Evolutionary conservation across 1,284 basidiomycete species (phyloP).

Genomic region (Cystobasidiaceae sp.): DNA sequence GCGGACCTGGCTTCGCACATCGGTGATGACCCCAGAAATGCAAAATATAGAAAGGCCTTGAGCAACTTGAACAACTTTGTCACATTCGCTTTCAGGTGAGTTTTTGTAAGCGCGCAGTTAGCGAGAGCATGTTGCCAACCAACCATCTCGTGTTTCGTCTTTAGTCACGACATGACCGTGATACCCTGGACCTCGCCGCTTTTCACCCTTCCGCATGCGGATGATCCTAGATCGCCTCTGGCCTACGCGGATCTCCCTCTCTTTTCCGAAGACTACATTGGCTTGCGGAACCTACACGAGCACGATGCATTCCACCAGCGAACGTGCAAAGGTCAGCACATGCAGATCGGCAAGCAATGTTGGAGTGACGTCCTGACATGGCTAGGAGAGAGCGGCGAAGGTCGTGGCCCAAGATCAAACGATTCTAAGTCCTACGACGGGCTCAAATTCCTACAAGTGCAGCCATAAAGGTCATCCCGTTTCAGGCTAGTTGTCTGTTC

Average conservation of each 20-base stretch:
- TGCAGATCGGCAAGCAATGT: constrained; percentile 63
- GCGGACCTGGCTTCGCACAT: not conserved
- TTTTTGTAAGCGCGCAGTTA: constrained; percentile 43
- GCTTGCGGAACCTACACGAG: constrained; percentile 68
- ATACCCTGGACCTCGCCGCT: constrained; percentile 52
- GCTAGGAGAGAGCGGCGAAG: constrained; percentile 11
- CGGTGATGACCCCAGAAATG: constrained; percentile 51
- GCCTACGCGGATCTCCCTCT: constrained; percentile 56
- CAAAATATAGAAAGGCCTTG: constrained; percentile 58
- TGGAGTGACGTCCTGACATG: constrained; percentile 50
- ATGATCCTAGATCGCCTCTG: constrained; percentile 20
- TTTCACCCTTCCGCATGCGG: constrained; percentile 40
- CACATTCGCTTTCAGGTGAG: constrained; percentile 48
- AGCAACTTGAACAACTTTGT: constrained; percentile 46
- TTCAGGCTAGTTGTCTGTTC: no score
- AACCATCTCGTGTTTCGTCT: constrained; percentile 44
- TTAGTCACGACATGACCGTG: constrained; percentile 64
- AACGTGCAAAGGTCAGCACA: constrained; percentile 73
- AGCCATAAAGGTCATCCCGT: no score
- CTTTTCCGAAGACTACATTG: constrained; percentile 84
- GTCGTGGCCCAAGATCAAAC: constrained; percentile 3
- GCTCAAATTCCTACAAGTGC: not conserved
- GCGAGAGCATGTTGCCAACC: constrained; percentile 59
- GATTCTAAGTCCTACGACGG: not conserved
- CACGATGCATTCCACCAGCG: constrained; percentile 60